Base-by-base conservation (phyloP, 257 asterid species). In the Ilex aquifolium region DNA sequence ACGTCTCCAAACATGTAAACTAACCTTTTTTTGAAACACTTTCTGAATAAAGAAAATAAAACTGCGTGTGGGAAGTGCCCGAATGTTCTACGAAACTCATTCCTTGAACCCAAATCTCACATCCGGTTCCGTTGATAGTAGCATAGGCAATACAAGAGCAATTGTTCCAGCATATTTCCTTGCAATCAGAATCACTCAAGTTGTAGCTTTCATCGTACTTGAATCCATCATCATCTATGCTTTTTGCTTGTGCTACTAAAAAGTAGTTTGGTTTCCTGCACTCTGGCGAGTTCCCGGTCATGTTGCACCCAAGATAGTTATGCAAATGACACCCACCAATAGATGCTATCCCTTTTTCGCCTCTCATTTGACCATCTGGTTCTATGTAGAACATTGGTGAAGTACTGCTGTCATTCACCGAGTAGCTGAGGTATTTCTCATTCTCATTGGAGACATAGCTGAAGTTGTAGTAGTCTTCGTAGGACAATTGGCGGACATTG, bases 101-200 rank as follows among this genome's bases (percentile, higher is more conserved):
- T 21, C 10, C 49, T 31, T 48, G 36, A 30, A 32, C 53, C 49
- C 68, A 68, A 40, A 65, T 69, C 59, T 65, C 59, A 56, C 79
- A 74, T 40, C 64, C 61, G 52, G 65, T 50, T 32, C 69, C 66
- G 0, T 57, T 32, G 2, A 17, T 40, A 13, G 53, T 31, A 21
- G 72, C 67, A 74, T 48, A 69, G 42, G 79, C 72, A 65, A 56
- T 32, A 62, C 75, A 74, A 0, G 66, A 65, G 44, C 79, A 74
- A 13, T 69, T 55, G 44, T 49, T 44, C 63, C 7, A 58, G 57
- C 79, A 74, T 69, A 31, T 74, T 6, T 32, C 57, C 59, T 51
- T 46, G 59, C 79, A 74, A 32, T 74, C 76, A 6, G 67, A 65
- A 13, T 57, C 16, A 55, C 76, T 69, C 57, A 69, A 9, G 3